Conservation (phyloP, 2,329 filamentous ascomycete genomes). For the Fusarium succisae region DNA sequence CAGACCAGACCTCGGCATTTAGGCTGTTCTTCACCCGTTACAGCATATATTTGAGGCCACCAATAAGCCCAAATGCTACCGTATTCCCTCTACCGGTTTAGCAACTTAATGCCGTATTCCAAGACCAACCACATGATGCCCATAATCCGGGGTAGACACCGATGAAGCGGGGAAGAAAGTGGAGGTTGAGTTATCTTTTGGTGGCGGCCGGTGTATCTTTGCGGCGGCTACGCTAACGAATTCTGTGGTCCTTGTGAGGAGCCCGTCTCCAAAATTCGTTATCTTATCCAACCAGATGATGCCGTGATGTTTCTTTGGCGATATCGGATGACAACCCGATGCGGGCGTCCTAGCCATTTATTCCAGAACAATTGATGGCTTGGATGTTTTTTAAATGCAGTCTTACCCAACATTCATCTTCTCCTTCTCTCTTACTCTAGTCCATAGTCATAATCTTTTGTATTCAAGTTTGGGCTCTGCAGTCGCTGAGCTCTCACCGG, state of each 20-base stretch:
- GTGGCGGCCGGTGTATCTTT: not conserved
- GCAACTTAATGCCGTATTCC: not conserved
- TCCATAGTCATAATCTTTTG: fast-evolving
- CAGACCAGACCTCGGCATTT: not conserved
- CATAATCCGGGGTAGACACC: constrained; percentile 11
- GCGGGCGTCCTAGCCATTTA: not conserved
- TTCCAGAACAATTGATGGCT: not conserved
- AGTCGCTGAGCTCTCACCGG: not conserved
- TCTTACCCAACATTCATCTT: not conserved
- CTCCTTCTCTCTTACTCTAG: fast-evolving
- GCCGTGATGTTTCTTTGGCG: not conserved
- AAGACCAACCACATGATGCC: not conserved
- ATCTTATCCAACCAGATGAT: constrained; percentile 2
- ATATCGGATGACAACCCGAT: constrained; percentile 21
- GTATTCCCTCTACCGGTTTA: not conserved
- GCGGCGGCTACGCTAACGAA: constrained; percentile 26
- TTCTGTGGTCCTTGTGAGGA: constrained; percentile 8
- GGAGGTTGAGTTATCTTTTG: not conserved
- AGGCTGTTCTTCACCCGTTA: fast-evolving
- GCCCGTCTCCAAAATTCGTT: not conserved
- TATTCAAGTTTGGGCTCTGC: fast-evolving
- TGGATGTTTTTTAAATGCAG: not conserved
- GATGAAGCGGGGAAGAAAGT: constrained; percentile 11
- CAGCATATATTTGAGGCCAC: not conserved
- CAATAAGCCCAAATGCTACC: fast-evolving